Base-by-base conservation (phyloP, 2,329 filamentous ascomycete species). In the Colletotrichum musae region DNA sequence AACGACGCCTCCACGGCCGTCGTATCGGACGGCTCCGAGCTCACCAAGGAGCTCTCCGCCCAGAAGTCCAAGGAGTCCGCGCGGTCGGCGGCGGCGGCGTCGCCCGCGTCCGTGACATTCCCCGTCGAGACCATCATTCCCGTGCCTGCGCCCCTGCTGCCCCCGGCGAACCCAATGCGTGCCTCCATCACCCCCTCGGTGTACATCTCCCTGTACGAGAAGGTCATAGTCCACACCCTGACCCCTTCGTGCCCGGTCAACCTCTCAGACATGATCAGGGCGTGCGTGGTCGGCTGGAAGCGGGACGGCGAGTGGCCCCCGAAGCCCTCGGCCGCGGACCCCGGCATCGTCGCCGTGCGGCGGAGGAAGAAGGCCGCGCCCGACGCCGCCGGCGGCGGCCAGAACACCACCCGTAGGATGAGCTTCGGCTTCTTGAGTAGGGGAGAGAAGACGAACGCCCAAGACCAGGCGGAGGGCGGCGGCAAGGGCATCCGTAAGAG, bases 261-360 rank as follows among this genome's bases (percentile, higher is more conserved):
- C 74, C 87, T 98, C 0, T 83, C 87, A 36, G 94, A 97, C 74
- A 91, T 98, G 83, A 89, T 93, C 24, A 88, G 90, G 10, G 90
- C 93, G 13, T 93, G 95, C 72, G 94, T 98, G 1, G 87, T 92
- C 32, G 95, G 95, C 51, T 98, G 95, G 95, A 97, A 97, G 80
- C 88, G 93, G 48, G 94, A 96, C 75, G 95, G 94, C 16, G 94
- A 97, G 79, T 98, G 95, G 95, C 95, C 95, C 5, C 94, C 93
- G 1, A 89, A 88, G 73, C 79, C 85, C 0, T 82, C 82, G 18
- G 75, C 86, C 54, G 74, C 84, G 53, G 83, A 88, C 75, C 78
- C 85, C 71, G 80, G 75, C 70, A 79, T 73, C 12, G 75, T 81
- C 4, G 80, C 78, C 3, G 75, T 79, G 12, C 80, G 80, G 47